Percentiles rank a stretch among this genome's conserved stretches.
Conservation (phyloP, 148 eudicot species). For the Vaccinium myrtillus region DNA sequence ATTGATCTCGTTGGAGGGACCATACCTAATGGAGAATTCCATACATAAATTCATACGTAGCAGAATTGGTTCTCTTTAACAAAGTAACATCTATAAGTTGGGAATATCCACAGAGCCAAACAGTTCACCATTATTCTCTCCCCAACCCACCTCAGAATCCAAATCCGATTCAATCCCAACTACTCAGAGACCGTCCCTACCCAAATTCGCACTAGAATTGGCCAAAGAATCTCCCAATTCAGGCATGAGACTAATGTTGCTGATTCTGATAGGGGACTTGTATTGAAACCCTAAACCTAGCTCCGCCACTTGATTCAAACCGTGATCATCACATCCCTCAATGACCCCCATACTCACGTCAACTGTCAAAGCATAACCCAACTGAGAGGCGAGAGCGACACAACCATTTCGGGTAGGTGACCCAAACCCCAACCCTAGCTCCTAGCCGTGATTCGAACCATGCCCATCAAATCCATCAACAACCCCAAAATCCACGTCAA, state of each 20-base stretch:
- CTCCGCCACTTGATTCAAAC: constrained; percentile 14
- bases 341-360: no score
- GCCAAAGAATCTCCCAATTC: neutral
- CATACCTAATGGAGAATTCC: no score
- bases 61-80: no score
- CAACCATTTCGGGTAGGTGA: neutral
- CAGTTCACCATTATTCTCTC: constrained; percentile 18
- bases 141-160: constrained; percentile 50
- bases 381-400: neutral
- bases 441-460: neutral
- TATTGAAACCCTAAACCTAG: constrained; percentile 41
- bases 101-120: constrained; percentile 45
- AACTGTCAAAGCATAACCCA: neutral
- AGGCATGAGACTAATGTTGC: neutral
- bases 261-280: neutral
- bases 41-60: no score
- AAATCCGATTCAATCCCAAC: constrained; percentile 71
- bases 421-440: neutral
- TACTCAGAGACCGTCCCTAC: constrained; percentile 54
- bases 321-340: no score
- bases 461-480: neutral
- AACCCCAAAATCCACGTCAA: neutral
- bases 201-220: neutral
- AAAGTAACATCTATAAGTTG: no score
- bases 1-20: no score